Percentiles rank a stretch among this genome's conserved stretches.
These are phyloP conservation scores for Dendrothele bispora DNA, from an alignment of 768 basidiomycete species.

Conservation along the genomic window DNA sequence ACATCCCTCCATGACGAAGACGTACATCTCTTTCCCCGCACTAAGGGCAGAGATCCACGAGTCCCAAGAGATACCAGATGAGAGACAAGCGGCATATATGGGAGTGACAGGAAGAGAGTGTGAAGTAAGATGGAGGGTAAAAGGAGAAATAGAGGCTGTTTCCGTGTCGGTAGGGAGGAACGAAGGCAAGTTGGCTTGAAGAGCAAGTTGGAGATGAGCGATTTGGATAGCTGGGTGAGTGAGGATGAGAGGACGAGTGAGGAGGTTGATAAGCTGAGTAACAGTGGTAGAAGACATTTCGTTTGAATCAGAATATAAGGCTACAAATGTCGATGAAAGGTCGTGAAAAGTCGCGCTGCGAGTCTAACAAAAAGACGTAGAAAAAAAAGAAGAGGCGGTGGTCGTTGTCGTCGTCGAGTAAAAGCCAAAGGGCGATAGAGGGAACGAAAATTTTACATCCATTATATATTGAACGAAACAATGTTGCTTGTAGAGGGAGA, in stretches of 20 bases:
- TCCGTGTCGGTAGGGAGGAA: neutral
- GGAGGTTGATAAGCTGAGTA: constrained; percentile 1
- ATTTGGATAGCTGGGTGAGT: neutral
- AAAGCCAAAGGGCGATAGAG: no score
- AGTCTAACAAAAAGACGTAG: no score
- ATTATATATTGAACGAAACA: no score
- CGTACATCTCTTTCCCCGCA: neutral
- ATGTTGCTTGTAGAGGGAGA: no score
- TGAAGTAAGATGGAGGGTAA: constrained; percentile 1
- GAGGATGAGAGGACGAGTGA: constrained; percentile 2
- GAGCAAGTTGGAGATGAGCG: constrained; percentile 2
- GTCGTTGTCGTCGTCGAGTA: no score
- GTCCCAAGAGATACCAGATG: constrained; percentile 1
- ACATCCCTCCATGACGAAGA: constrained; percentile 2
- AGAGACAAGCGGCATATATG: constrained; percentile 5
- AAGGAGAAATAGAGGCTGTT: neutral
- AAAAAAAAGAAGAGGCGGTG: no score
- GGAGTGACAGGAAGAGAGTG: neutral
- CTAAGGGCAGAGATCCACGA: constrained; percentile 5
- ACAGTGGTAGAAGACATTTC: constrained; percentile 2
- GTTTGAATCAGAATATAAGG: no score
- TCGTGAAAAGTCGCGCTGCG: no score
- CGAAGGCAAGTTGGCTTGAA: constrained; percentile 1
- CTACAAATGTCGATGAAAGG: no score
- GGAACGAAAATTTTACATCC: no score